Base-by-base conservation (phyloP, 495 filamentous ascomycete species). In the Daldinia loculata region DNA sequence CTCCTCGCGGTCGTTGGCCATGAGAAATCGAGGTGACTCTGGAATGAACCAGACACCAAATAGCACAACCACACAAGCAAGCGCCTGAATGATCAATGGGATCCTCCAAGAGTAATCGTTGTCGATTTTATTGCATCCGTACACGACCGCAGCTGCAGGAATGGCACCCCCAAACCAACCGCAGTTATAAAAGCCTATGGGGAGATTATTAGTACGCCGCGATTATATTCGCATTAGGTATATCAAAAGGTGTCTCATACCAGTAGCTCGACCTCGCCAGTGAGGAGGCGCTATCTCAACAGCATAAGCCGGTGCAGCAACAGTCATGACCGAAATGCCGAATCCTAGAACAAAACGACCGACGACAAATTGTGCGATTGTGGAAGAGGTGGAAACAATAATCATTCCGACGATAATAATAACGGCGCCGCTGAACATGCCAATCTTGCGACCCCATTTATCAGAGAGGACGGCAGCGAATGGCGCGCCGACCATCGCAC, bases 1-100 rank as follows among this genome's bases (percentile, higher is more conserved):
- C 26, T 85, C 84, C 39, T 81, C 73, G 53, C 81, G 82, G 27
- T 83, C 82, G 66, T 87, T 84, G 63, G 85, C 84, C 53, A 90
- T 80, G 29, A 90, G 80, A 84, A 83, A 91, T 55, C 89, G 85
- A 30, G 89, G 89, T 12, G 85, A 87, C 68, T 91, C 89, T 14
- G 88, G 88, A 24, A 91, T 84, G 71, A 91, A 87, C 73, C 88
- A 80, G 64, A 91, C 77, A 32, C 79, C 79, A 15, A 70, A 61
- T 70, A 85, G 80, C 61, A 90, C 79, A 39, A 90, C 73, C 27
- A 80, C 22, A 71, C 83, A 83, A 22, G 81, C 75, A 32, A 80
- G 71, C 12, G 78, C 72, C 76, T 86, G 84, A 8, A 83, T 65
- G 19, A 83, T 82, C n/a, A 84, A 59, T 6, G 84, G 84, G 22